Evolutionary conservation across 306 rosid genomes (phyloP).

Genomic region (Rubus parviflorus): DNA sequence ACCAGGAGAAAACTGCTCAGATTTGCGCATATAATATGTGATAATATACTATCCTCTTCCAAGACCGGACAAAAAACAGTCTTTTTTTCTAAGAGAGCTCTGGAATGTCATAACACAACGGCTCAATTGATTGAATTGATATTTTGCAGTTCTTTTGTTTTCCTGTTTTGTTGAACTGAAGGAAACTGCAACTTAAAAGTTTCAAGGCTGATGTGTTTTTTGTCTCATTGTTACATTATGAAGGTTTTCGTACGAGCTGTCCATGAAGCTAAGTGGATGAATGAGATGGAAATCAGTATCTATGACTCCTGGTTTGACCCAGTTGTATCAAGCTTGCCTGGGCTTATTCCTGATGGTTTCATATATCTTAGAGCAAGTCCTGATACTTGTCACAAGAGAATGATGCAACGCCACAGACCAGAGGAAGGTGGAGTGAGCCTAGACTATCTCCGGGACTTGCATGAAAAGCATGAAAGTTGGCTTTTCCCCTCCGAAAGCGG

Average conservation of each 20-base stretch:
- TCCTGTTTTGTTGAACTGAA: constrained; percentile 27
- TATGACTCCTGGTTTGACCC: constrained; percentile 99
- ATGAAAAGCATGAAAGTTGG: constrained; percentile 99
- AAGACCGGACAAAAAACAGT: background rate
- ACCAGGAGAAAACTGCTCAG: background rate
- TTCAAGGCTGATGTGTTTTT: constrained; percentile 34
- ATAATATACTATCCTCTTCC: background rate
- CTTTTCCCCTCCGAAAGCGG: constrained; percentile 77
- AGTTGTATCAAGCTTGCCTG: constrained; percentile 91
- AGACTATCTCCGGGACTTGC: constrained; percentile 78
- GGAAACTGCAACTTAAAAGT: constrained; percentile 29
- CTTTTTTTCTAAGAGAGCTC: background rate
- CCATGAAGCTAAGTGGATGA: constrained; percentile 99
- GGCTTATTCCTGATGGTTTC: constrained; percentile 93
- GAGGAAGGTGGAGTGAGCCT: constrained; percentile 94
- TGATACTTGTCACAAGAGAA: constrained; percentile 94
- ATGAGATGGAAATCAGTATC: constrained; percentile 97
- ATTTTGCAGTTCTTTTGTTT: constrained; percentile 28
- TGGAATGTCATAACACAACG: background rate
- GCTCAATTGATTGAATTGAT: constrained; percentile 30
- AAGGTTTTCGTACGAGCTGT: constrained; percentile 98
- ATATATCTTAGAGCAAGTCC: constrained; percentile 99
- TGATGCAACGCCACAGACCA: constrained; percentile 72
- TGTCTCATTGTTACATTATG: constrained; percentile 29
- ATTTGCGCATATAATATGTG: background rate